Evolutionary conservation across 176 grass and related monocot genomes (phyloP).

Genomic region (Rhynchospora breviuscula): DNA sequence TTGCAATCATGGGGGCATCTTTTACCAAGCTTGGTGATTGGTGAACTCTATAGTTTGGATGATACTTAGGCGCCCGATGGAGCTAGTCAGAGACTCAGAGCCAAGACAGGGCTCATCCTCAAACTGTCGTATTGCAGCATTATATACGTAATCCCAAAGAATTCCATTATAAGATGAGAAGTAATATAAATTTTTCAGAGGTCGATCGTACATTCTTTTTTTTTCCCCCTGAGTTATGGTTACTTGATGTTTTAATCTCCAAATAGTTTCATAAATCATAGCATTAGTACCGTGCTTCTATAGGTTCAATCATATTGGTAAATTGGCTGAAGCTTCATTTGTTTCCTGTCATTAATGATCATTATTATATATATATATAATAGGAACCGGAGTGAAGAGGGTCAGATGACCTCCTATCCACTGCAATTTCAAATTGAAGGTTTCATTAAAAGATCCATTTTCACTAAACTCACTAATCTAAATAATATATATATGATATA

Average conservation of each 20-base stretch:
- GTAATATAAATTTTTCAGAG: not conserved
- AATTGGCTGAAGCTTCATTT: too few species aligned
- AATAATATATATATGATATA: not conserved
- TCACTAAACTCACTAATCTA: not conserved
- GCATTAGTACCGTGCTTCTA: not conserved
- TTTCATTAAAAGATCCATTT: not conserved
- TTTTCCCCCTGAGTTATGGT: not conserved
- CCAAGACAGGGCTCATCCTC: not conserved
- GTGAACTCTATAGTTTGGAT: conserved; percentile 3
- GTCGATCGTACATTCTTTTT: not conserved
- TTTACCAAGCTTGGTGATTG: conserved; percentile 5
- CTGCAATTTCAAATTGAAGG: not conserved
- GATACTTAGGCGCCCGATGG: not conserved
- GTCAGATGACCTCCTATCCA: not conserved
- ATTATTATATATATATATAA: not conserved
- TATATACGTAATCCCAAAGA: not conserved
- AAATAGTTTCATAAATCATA: not conserved
- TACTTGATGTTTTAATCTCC: not conserved
- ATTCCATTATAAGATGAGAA: not conserved
- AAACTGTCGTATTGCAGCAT: not conserved
- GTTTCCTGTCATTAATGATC: too few species aligned
- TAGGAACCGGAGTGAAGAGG: not conserved
- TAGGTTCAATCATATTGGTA: not conserved
- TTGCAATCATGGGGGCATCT: conserved; percentile 1
- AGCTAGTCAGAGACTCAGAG: not conserved